Evolutionary conservation across 1,284 basidiomycete genomes (phyloP), one percentile per base, ranked within the genome.

Genomic region (Apiotrichum mycotoxinovorans): DNA sequence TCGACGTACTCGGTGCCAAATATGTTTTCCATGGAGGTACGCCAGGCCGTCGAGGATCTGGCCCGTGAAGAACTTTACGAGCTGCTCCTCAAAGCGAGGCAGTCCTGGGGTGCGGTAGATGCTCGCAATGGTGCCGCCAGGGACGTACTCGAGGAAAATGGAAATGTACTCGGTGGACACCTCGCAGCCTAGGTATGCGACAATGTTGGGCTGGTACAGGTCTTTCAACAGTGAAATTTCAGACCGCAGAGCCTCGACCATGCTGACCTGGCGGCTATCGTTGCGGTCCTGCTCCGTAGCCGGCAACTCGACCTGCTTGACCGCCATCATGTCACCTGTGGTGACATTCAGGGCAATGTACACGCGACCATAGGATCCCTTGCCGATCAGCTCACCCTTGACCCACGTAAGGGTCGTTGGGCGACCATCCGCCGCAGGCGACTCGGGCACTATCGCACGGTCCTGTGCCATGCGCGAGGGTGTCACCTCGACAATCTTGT

Each of bases 91-190:
- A 58, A 74, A 76, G 15, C 67, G 65, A 14, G 54, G 67, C 73
- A 90, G 91, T 66, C 93, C 92, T 64, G 97, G 87, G 62, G 91
- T 92, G 57, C 91, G 85, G 60, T 98, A 81, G 72, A 92, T 93
- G 65, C 89, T 89, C 47, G 92, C 94, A 60, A 99, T 85, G 2
- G 93, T 96, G 27, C 96, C 96, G 75, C 96, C 96, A 57, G 95
- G 93, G 52, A 98, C 93, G 74, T 98, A 98, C 79, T 98, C 94
- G 75, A 98, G 82, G 80, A 99, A 98, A 69, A 99, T 97, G 82
- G 91, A 96, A 61, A 98, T 79, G 77, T 89, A 89, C 52, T 87
- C 84, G 3, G 85, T 85, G 0, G 91, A 95, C 76, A 95, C 89
- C 77, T 98, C 96, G 44, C 48, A 58, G 14, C 94, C 95, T 45